Percentiles rank a stretch among this genome's conserved stretches.
These are phyloP conservation scores for Pseudotsuga menziesii DNA, from an alignment of 75 land plant species.

Conservation along the genomic window DNA sequence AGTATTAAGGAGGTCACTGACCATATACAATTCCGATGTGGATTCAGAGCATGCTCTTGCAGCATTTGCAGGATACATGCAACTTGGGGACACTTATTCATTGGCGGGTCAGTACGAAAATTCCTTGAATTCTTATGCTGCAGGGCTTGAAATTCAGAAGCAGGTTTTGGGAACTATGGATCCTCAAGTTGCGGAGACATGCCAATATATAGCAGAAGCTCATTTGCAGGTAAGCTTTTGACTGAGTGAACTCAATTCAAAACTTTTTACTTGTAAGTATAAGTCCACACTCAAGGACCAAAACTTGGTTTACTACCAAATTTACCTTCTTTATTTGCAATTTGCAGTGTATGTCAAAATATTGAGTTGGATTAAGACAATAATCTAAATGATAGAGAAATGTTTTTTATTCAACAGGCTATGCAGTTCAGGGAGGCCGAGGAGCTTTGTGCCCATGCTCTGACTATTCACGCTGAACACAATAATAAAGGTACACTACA, in stretches of 20 bases:
- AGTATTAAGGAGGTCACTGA: conserved; percentile 22
- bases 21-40: conserved; percentile 10
- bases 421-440: conserved; percentile 39
- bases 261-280: no score
- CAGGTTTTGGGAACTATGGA: conserved; percentile 27
- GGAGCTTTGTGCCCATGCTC: conserved; percentile 28
- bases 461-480: conserved; percentile 21
- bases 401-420: conserved; percentile 17
- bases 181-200: conserved; percentile 36
- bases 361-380: background rate
- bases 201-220: conserved; percentile 36
- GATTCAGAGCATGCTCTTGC: conserved; percentile 33
- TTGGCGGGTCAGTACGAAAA: conserved; percentile 15
- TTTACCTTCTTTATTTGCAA: background rate
- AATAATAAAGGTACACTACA: conserved; percentile 29
- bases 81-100: conserved; percentile 33
- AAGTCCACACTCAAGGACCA: no score
- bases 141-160: conserved; percentile 31
- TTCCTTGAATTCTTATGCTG: conserved; percentile 23
- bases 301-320: background rate
- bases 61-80: conserved; percentile 38
- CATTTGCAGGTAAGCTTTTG: conserved; percentile 31
- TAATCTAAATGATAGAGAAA: background rate
- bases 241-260: background rate
- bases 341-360: background rate